These are phyloP conservation scores for Erucastrum elatum DNA, from an alignment of 345 rosid species.

Conservation along the genomic window DNA sequence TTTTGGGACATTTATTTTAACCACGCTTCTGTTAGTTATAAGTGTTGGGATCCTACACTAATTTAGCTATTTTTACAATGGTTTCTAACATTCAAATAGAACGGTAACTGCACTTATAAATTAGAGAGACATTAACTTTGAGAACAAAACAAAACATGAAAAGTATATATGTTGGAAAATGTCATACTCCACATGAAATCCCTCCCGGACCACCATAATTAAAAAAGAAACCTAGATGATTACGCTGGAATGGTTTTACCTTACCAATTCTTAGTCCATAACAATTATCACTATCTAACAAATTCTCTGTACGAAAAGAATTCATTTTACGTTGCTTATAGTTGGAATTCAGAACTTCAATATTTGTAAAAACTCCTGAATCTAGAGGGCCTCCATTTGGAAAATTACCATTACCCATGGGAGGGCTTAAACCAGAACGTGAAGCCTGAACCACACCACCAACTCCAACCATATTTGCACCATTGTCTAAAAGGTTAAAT, in stretches of 20 bases:
- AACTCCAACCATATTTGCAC: not conserved
- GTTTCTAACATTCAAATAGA: not conserved
- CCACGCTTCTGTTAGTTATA: no score
- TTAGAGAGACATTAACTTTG: not conserved
- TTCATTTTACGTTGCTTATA: not conserved
- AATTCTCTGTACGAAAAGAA: not conserved
- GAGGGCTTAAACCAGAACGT: not conserved
- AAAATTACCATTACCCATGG: not conserved
- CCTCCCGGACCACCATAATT: not conserved
- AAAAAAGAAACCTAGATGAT: not conserved
- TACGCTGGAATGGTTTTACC: not conserved
- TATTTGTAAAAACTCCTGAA: not conserved
- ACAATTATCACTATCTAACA: not conserved
- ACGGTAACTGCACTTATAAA: not conserved
- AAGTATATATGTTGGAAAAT: no score
- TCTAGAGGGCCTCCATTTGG: not conserved
- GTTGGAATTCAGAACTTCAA: not conserved
- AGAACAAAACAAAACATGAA: not conserved
- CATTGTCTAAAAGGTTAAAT: not conserved
- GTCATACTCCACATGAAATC: not conserved
- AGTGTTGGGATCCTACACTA: no score
- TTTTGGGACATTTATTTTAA: no score
- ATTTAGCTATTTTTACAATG: not conserved
- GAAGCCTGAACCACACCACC: not conserved
- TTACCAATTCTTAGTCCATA: not conserved